Evolutionary conservation across 768 basidiomycete species (phyloP).

Genomic region (Myochromella boudieri): DNA sequence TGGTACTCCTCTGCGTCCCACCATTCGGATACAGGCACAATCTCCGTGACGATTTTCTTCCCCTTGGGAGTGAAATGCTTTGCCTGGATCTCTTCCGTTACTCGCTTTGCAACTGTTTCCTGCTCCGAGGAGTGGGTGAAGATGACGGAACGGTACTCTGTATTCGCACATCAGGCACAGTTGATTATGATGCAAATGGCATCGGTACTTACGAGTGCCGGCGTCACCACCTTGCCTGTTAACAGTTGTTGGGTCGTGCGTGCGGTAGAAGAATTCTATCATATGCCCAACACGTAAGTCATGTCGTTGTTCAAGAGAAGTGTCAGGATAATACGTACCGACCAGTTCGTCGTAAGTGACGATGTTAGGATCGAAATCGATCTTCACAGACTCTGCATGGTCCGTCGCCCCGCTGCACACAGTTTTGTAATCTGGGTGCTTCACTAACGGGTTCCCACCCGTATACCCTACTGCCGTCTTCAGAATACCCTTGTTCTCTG

Average conservation of each 20-base stretch:
- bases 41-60: slow-evolving; percentile 76
- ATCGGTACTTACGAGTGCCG: slow-evolving; percentile 68
- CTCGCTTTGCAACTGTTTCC: slow-evolving; percentile 62
- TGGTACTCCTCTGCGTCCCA: slow-evolving; percentile 84
- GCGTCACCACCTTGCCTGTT: slow-evolving; percentile 77
- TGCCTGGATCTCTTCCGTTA: slow-evolving; percentile 81
- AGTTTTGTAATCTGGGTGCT: slow-evolving; percentile 63
- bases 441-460: slow-evolving; percentile 57
- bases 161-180: not conserved
- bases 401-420: slow-evolving; percentile 83
- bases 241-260: slow-evolving; percentile 87
- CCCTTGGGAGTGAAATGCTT: slow-evolving; percentile 78
- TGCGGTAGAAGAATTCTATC: slow-evolving; percentile 90
- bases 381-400: slow-evolving; percentile 86
- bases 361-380: slow-evolving; percentile 80
- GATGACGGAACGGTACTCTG: slow-evolving; percentile 94
- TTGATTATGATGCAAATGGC: not conserved
- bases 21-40: slow-evolving; percentile 72
- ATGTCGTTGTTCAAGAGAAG: not conserved
- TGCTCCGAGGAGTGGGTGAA: slow-evolving; percentile 81
- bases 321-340: slow-evolving; percentile 45
- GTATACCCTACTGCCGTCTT: slow-evolving; percentile 80
- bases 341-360: slow-evolving; percentile 86
- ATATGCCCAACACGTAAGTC: no score
- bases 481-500: slow-evolving; percentile 71